Evolutionary conservation across 768 basidiomycete genomes (phyloP), one percentile per base, ranked within the genome.

Genomic region (Ramaria sp.): DNA sequence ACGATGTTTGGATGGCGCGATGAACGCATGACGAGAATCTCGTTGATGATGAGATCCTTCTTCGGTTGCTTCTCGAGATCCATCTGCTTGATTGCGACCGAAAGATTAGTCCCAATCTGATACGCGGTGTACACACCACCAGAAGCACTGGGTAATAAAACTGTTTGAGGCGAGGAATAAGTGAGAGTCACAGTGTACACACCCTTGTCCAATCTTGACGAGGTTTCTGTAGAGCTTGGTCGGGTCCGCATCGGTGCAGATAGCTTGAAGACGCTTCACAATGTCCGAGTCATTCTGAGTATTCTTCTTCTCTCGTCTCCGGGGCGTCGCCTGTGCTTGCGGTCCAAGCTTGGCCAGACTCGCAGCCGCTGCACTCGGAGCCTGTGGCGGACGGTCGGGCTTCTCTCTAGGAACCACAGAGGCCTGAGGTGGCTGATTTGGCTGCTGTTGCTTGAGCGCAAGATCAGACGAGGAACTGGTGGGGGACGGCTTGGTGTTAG

Each of bases 1-100:
- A 99, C 95, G 61, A 98, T 97, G 66, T 99, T 99, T n/a, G 93
- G 92, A 67, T 97, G 94, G 34, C 89, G 78, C 16, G 88, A 89
- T 22, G 91, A 84, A 22, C 94, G 88, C 96, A 99, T 98, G 65
- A 98, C 96, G 59, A 99, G 81, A 61, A 98, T 98, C 70, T 99
- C 96, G 70, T 99, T 98, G 73, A 99, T 98, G 73, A 99, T 98
- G 48, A 99, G 77, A 65, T 98, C 95, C 70, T 98, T 97, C 78
- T 98, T 98, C 39, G 96, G 96, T 64, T 98, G 96, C 72, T 98
- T 96, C 70, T 98, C 94, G 28, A 99, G 78, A 74, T 99, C 96
- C 96, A 98, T 99, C 70, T 98, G 95, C 70, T 99, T 99, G 79
- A 99, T 99, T 39, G 96, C 96, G 32, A 98, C 96, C 10, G 82